Base-by-base conservation (phyloP, 306 rosid genomes). In the Chamaecrista fasciculata region DNA sequence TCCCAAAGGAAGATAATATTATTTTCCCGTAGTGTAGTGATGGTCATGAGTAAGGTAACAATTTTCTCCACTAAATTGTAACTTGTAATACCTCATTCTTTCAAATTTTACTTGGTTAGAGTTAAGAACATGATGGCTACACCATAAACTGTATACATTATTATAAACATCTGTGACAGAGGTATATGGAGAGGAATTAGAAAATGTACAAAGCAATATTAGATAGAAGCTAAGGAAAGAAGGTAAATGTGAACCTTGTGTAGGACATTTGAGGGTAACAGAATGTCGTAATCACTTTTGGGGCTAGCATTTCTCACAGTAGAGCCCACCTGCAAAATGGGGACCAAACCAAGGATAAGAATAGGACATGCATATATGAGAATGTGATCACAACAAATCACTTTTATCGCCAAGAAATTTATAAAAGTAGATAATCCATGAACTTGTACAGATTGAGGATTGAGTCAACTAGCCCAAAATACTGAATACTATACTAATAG, bases 331-430 rank as follows among this genome's bases (percentile, higher is more conserved):
- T 88, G 78, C 84, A 77, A 72, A 49, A 74, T 75, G 71, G 91
- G 95, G 95, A 84, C 84, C 91, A 81, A 75, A 40, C 60, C 39
- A 81, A 64, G 76, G 81, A 82, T 74, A 85, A 79, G 84, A 80
- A 77, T 78, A 73, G 70, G 81, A 62, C 78, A 77, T 44, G 74
- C 70, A 4, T 33, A 4, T 33, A 76, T 46, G 70, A 82, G 80
- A 81, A 76, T 46, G 70, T 80, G 80, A 81, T 76, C 71, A 78
- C 84, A 84, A 75, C 79, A 28, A 60, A 73, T 66, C 72, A 25
- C 81, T 82, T 85, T 67, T 58, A 39, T 70, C 67, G 66, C 53
- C 25, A 8, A 39, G 66, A 78, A 74, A 63, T 72, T 66, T 11
- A 70, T 53, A 55, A 28, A n/a, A 42, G 64, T 67, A 73, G 57